phyloP scores from a whole-genome alignment of 805 yeast species.

The Metschnikowia drakensbergensis region DNA sequence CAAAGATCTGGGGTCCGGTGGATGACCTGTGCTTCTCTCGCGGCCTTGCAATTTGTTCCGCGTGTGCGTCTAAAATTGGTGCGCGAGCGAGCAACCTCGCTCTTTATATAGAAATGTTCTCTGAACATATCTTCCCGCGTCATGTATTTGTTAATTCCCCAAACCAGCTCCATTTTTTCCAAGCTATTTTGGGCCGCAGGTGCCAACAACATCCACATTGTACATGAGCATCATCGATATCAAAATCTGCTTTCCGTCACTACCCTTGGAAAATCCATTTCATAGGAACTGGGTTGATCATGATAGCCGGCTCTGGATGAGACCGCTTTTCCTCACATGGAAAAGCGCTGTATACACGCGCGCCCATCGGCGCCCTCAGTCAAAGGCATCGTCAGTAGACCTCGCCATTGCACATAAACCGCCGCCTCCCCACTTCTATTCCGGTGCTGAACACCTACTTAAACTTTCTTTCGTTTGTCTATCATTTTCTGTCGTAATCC shows the following conservation, averaged over 20 bases:
- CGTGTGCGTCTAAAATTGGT: constrained; percentile 1
- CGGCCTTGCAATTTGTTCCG: constrained; percentile 1
- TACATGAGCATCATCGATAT: too few species aligned
- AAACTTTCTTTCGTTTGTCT: not conserved
- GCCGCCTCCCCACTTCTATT: not conserved
- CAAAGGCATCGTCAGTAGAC: not conserved
- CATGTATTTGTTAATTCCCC: not conserved
- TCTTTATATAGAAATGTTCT: constrained; percentile 4
- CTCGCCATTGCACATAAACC: not conserved
- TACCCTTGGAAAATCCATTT: too few species aligned
- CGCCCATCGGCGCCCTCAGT: not conserved
- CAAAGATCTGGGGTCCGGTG: not conserved
- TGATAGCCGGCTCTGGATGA: too few species aligned
- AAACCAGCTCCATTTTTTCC: not conserved
- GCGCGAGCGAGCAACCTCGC: constrained; percentile 3
- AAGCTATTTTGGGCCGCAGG: not conserved
- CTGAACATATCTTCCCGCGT: constrained; percentile 3
- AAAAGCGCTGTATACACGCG: not conserved
- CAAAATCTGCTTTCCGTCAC: too few species aligned
- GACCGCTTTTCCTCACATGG: not conserved
- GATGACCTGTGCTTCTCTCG: not conserved
- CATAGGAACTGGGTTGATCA: too few species aligned
- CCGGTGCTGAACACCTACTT: not conserved
- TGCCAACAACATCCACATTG: too few species aligned
- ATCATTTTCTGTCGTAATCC: not conserved